Evolutionary conservation across 345 rosid genomes (phyloP), one percentile per base, ranked within the genome.

Genomic region (Euphorbia peplus): DNA sequence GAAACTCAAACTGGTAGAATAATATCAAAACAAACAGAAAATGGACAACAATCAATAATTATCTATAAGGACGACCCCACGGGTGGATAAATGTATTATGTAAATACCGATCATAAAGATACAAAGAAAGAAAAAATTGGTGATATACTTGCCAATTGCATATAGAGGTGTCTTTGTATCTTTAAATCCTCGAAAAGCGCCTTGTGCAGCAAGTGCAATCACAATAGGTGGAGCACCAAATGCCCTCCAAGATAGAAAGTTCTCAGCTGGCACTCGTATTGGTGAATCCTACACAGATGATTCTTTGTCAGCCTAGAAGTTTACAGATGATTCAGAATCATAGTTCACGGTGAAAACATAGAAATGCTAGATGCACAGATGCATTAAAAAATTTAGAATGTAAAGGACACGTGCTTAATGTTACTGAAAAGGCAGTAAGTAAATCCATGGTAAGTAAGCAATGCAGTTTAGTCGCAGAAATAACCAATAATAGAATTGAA

Each of bases 181-280:
- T 77, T 82, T 91, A 82, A 88, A 91, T 74, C 97, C 99, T 60
- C 97, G 93, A 75, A 93, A 93, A 58, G 95, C 79, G 63, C 99
- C 99, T 73, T 88, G 96, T 12, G 96, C 95, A 74, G 97, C 99
- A 56, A 93, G 88, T 78, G 99, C 91, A 72, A 89, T 82, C 35
- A 91, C 97, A 75, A 93, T 88, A 21, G 99, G 90, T 4, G 96
- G 99, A 69, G 97, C 93, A 71, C 99, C 99, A 70, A 84, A 84
- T 48, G 97, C 96, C 73, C 90, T 88, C 71, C 82, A 81, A 58
- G 80, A 56, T 18, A 93, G 93, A 73, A 93, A 93, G 61, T 80
- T 73, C 81, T 93, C 96, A 30, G 95, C 96, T 52, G 97, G 95
- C 51, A 76, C 72, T 69, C 91, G 83, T 92, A 91, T 89, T 1